Evolutionary conservation across 1,139 yeast species (phyloP), one percentile per base, ranked within the genome.

Genomic region (Candida mesenterica): DNA sequence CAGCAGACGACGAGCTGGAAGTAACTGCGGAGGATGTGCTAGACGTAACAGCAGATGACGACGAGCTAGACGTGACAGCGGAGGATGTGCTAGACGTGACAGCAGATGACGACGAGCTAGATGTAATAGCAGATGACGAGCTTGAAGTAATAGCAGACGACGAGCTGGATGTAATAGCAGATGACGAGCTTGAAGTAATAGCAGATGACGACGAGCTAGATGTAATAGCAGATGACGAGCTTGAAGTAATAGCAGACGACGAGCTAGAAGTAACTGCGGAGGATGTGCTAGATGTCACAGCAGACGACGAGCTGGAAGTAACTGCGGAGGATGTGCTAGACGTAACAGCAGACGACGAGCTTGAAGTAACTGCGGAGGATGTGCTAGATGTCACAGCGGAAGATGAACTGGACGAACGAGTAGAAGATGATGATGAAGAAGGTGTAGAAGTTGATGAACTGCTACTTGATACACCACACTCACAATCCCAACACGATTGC

Each of bases 401-500:
- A 6, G 15, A n/a, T n/a, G 17, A 25, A 13, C 17, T 4, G 5
- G 28, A 15, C 5, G 17, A 7, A 6, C 4, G 12, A 6, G 28
- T 15, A 9, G 15, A 13, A 13, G 14, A n/a, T n/a, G 28, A 25
- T 6, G 15, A n/a, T n/a, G 17, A 25, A 13, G 28, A 7, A 6
- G 28, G 15, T 12, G 17, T 12, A 6, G 9, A 13, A 6, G 28
- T 15, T 12, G 17, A 5, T 4, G 17, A n/a, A n/a, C 12, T 7
- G 12, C 15, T n/a, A 32, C 10, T 18, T 16, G n/a, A 16, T 9
- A 27, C n/a, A 23, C 19, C 32, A 45, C 59, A 53, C 34, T 48
- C 49, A 45, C 59, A 53, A 32, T 46, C 47, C 58, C 59, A 55
- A 44, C 59, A 54, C 43, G 44, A 47, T 34, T 49, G 47, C 19